Base-by-base conservation (phyloP, 2,329 filamentous ascomycete genomes). In the Aaosphaeria pasadenensis region DNA sequence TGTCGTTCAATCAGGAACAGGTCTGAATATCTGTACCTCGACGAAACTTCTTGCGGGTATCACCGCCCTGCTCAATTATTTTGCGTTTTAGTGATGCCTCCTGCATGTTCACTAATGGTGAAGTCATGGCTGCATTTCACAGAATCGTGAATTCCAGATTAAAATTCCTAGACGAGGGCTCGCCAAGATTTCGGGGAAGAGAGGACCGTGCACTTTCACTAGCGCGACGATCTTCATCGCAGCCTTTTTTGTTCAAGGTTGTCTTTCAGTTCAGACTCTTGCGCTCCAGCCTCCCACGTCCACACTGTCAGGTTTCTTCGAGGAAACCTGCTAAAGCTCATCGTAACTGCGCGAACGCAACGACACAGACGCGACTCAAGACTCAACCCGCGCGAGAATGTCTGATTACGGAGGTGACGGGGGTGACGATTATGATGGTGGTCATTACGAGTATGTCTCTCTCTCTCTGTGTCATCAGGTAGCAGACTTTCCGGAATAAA, bases 391-490 rank as follows among this genome's bases (percentile, higher is more conserved):
- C 28, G 47, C 51, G 42, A 62, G 28, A 33, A 76, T 76, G 74
- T 74, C 71, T 53, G 74, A 76, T 64, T 74, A 73, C 59, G 74
- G 71, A 54, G 73, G 70, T 54, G 71, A 64, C 53, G 73, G 66
- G 44, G 63, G 53, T 43, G 55, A 68, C 43, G 72, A 61, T 51
- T 63, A 59, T 40, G 66, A 59, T 42, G 59, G 53, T 41, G 64
- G 54, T 36, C 58, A 58, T 47, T 65, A 61, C 39, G 52, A 53
- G 64, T 67, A 61, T 46, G 64, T 64, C 33, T 32, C 24, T 36
- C 32, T 35, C 33, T 36, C n/a, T 36, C 33, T 36, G n/a, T 36
- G 33, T 36, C 33, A 36, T 36, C 17, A 24, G 17, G 17, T 24
- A 24, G 17, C 17, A 24, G 17, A 24, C 17, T 24, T 24, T 24